These are phyloP conservation scores for Apiospora hydei DNA, from an alignment of 2,329 filamentous ascomycete species.

Conservation along the genomic window DNA sequence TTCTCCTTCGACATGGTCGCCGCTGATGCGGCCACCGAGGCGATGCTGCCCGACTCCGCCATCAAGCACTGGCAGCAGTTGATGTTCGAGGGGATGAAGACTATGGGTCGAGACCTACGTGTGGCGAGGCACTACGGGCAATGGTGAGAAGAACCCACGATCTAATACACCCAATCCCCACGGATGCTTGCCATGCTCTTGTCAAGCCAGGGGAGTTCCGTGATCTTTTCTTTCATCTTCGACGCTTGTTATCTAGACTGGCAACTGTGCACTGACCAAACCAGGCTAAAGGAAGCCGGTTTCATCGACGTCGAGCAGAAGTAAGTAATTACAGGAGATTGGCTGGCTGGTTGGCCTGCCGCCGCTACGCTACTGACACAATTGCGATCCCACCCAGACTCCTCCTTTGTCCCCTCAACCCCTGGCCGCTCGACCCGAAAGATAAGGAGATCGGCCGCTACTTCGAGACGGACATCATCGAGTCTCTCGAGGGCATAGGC, in stretches of 20 bases:
- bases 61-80: not conserved
- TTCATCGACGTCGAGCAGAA: conserved; percentile 2
- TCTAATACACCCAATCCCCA: no score
- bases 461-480: not conserved
- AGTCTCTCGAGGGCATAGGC: not conserved
- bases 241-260: no score
- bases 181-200: not conserved
- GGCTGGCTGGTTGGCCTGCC: not conserved
- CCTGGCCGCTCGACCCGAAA: not conserved
- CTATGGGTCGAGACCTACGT: not conserved
- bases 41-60: not conserved
- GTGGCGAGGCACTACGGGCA: not conserved
- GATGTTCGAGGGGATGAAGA: not conserved
- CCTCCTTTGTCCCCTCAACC: not conserved
- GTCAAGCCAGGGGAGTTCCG: no score
- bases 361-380: not conserved
- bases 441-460: not conserved
- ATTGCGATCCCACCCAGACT: not conserved
- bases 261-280: not conserved
- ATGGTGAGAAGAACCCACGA: not conserved
- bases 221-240: not conserved
- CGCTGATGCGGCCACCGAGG: conserved; percentile 8
- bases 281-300: not conserved
- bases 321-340: not conserved
- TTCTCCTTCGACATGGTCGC: not conserved